A percentile compares a stretch with the other conserved stretches of the same genome.
Conservation (phyloP, 345 rosid species). For the Crucihimalaya himalaica region DNA sequence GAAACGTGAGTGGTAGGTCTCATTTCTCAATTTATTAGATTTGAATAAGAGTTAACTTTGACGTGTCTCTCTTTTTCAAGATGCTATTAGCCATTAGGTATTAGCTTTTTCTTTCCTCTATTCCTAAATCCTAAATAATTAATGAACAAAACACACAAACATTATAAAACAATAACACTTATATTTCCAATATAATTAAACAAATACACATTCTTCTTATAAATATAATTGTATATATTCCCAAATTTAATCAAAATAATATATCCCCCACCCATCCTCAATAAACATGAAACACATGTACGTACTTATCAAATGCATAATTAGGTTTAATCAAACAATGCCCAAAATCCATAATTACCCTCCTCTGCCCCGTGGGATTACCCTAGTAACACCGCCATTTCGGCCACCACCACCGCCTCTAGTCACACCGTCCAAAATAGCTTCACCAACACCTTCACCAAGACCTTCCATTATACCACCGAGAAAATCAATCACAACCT, state of each 20-base stretch:
- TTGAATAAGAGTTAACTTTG: not conserved
- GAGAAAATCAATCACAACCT: constrained; percentile 59
- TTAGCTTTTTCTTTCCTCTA: too few relatives aligned
- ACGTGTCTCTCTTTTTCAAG: constrained; percentile 24
- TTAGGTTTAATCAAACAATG: constrained; percentile 4
- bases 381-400: constrained; percentile 22
- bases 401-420: constrained; percentile 45
- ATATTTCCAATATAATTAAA: constrained; percentile 12
- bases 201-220: constrained; percentile 27
- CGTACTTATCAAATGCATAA: not conserved
- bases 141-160: not conserved
- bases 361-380: constrained; percentile 39
- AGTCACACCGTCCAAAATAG: constrained; percentile 44
- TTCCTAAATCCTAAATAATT: too few relatives aligned
- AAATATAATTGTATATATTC: not conserved
- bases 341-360: not conserved
- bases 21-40: not conserved
- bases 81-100: constrained; percentile 14
- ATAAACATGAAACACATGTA: constrained; percentile 14
- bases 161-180: not conserved
- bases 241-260: constrained; percentile 22
- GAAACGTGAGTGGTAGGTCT: constrained; percentile 25
- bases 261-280: constrained; percentile 17
- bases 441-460: constrained; percentile 85
- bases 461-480: constrained; percentile 78